Evolutionary conservation across 164 flowering plant genomes (phyloP), one percentile per base, ranked within the genome.

Genomic region (Cinnamomum micranthum): DNA sequence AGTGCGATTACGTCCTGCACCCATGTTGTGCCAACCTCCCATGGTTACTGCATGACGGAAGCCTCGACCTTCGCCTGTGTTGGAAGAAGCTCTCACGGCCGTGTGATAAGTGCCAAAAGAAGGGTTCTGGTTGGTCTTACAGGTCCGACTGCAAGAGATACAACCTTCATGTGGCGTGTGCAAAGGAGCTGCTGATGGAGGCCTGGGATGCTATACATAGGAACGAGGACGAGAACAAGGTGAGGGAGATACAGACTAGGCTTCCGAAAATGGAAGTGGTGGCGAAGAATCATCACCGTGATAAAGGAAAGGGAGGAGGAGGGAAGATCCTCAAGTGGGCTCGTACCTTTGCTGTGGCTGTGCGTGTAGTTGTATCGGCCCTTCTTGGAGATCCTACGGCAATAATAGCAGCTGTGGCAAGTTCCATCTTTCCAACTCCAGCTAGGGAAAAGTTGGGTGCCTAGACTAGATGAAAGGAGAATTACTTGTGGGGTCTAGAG

Each of bases 11-110:
- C 33, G 90, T 88, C 69, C 85, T 89, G 3, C 93, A 89, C 71
- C 93, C 93, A 25, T 89, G 90, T 64, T 89, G 93, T 68, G 90
- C 87, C 1, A 85, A 80, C 25, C 89, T 89, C 60, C 91, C 92
- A 11, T 79, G 67, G 11, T 82, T 80, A 6, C 70, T 89, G 0
- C 78, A 89, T 17, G 92, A 87, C 50, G 91, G 91, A 3, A 82
- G 83, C 2, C 74, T 35, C 14, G 80, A 84, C 17, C 84, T 87
- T 7, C 82, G 80, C 73, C 71, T 89, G 71, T 11, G 47, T 41
- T 77, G 76, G 60, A 27, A 23, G 24, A 87, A 87, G 84, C 71
- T 89, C 4, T 77, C 85, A 1, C 73, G 74, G 24, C 41, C 85
- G 9, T 89, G 92, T 33, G 83, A 82, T 72, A 77, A 73, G 1